Conservation (phyloP, 306 rosid species). For the Cucurbita moschata region DNA sequence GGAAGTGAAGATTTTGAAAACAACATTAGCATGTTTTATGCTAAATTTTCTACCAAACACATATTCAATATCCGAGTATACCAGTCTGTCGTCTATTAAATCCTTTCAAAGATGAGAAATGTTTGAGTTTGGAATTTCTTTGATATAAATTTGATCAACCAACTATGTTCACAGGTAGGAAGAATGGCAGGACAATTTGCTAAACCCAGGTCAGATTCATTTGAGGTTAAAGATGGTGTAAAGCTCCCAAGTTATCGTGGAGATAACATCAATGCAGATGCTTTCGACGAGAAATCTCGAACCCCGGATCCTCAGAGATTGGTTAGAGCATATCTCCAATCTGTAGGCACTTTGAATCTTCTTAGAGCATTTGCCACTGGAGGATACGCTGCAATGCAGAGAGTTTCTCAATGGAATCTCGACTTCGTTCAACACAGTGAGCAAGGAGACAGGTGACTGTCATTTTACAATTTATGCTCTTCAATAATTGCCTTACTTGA, state of each 20-base stretch:
- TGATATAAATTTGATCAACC: neutral
- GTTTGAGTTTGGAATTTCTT: neutral
- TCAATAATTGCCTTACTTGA: neutral
- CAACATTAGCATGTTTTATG: neutral
- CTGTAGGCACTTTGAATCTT: constrained; percentile 30
- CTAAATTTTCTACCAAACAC: neutral
- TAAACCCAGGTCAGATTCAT: constrained; percentile 25
- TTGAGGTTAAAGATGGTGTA: constrained; percentile 26
- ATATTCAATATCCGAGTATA: neutral
- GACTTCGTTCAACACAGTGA: constrained; percentile 25
- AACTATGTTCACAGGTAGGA: constrained; percentile 17
- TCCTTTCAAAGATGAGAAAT: neutral
- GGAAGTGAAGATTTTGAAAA: neutral
- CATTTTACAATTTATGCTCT: neutral
- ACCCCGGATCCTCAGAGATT: constrained; percentile 28
- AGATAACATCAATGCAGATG: constrained; percentile 26
- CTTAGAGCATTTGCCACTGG: constrained; percentile 34
- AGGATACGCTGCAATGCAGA: constrained; percentile 32
- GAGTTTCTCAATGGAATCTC: constrained; percentile 34
- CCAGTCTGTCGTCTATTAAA: neutral
- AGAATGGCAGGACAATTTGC: constrained; percentile 38
- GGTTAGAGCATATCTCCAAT: constrained; percentile 32
- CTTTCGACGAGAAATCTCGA: constrained; percentile 25
- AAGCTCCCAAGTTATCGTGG: constrained; percentile 28
- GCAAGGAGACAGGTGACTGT: constrained; percentile 21